Evolutionary conservation across 2,329 filamentous ascomycete species (phyloP).

Genomic region (Colletotrichum eleusines): DNA sequence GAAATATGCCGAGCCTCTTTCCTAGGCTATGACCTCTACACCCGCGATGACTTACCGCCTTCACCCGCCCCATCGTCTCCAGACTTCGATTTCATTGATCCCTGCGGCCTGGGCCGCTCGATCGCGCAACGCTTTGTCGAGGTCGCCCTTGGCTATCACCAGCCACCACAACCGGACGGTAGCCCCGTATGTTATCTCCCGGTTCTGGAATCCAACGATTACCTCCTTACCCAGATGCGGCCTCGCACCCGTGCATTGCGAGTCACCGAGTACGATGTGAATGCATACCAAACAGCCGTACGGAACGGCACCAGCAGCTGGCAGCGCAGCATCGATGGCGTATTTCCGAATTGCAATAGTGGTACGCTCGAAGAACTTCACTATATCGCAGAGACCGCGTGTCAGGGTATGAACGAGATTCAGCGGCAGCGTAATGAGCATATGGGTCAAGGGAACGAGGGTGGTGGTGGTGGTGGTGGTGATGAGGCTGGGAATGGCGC

Average conservation of each 20-base stretch:
- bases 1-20: constrained; percentile 58
- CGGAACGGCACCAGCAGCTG: constrained; percentile 56
- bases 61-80: constrained; percentile 37
- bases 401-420: constrained; percentile 58
- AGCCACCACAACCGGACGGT: constrained; percentile 52
- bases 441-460: constrained; percentile 12
- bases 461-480: constrained; percentile 10
- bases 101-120: constrained; percentile 54
- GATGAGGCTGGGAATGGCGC: background rate
- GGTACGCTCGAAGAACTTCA: constrained; percentile 59
- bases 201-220: constrained; percentile 41
- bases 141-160: constrained; percentile 55
- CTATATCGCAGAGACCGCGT: constrained; percentile 58
- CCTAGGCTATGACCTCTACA: constrained; percentile 58
- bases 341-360: constrained; percentile 59
- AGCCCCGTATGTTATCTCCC: constrained; percentile 36
- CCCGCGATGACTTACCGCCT: constrained; percentile 48
- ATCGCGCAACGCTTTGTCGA: constrained; percentile 62
- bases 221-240: constrained; percentile 46
- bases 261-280: constrained; percentile 53
- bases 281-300: constrained; percentile 54
- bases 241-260: constrained; percentile 41
- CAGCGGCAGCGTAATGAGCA: constrained; percentile 47
- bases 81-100: constrained; percentile 57
- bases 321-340: constrained; percentile 58